Evolutionary conservation across 2,329 filamentous ascomycete species (phyloP).

Genomic region (Aspergillus pseudoviridinutans): DNA sequence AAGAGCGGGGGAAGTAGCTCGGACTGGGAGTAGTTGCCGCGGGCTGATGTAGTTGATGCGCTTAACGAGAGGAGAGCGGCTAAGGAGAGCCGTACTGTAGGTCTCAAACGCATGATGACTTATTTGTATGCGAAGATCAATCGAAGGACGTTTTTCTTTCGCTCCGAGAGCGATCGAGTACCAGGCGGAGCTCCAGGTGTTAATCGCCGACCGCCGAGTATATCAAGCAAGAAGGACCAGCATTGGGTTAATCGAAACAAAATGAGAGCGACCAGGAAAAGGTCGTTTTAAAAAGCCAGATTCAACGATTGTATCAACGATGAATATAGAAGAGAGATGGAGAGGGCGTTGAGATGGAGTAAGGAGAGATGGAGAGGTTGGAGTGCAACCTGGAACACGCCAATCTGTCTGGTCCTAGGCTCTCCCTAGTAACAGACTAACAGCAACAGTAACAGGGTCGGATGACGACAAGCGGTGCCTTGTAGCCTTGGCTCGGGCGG

Average conservation of each 20-base stretch:
- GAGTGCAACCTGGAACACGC: background rate
- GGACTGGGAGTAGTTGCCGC: conserved; percentile 55
- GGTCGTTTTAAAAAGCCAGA: background rate
- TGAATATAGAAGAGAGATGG: background rate
- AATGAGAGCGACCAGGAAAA: background rate
- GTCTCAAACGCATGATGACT: conserved; percentile 26
- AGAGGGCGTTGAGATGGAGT: background rate
- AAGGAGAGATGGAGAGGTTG: background rate
- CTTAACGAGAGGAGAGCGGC: conserved; percentile 24
- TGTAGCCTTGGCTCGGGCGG: background rate
- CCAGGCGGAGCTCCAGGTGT: background rate
- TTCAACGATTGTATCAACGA: background rate
- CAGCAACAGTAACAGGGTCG: background rate
- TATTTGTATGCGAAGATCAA: background rate
- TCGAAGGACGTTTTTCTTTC: background rate
- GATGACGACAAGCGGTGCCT: background rate
- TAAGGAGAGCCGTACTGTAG: conserved; percentile 20
- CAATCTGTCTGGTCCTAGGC: background rate
- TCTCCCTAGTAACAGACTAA: no score
- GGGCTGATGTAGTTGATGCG: conserved; percentile 18
- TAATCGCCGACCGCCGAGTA: background rate
- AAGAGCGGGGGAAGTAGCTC: conserved; percentile 63
- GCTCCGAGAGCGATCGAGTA: background rate
- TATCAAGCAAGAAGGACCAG: background rate
- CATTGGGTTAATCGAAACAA: background rate